Evolutionary conservation across 2,329 filamentous ascomycete genomes (phyloP), one percentile per base, ranked within the genome.

Genomic region (Diaporthe eres): DNA sequence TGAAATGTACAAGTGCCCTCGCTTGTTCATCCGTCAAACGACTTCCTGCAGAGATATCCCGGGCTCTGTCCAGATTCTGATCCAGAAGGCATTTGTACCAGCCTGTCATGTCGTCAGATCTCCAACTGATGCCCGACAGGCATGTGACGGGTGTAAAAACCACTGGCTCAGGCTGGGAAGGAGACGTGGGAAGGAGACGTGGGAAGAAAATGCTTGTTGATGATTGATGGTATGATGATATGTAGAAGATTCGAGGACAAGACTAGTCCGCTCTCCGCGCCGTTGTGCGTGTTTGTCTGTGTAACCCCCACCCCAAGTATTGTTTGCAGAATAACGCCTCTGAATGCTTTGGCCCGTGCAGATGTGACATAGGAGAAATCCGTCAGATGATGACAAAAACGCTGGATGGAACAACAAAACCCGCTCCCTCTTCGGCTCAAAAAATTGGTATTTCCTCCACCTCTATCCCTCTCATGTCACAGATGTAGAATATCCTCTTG

Each of bases 341-440:
- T 65, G 17, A 74, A 76, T 76, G 75, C 75, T 76, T 71, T 67
- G 57, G 65, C 67, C 63, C 57, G 34, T 58, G 57, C 49, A 39
- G 42, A 47, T 53, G 44, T 65, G 67, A 75, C 75, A 76, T 67
- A 76, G 55, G 57, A 71, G 13, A 76, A 53, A 25, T 71, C 61
- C 61, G 53, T 75, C 65, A 70, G 74, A 72, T 72, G 74, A 72
- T 75, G 67, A 49, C 61, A 34, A 37, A 51, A 55, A 28, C 37
- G 51, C 55, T 55, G 17, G 53, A 44, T 44, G 47, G 37, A 67
- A 65, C 6, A 49, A 49, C 44, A 49, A 65, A 61, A 51, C 71
- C 71, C 42, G 55, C 53, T 61, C 37, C 57, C 55, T 67, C 71
- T 5, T 53, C 19, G 28, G 34, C 47, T 67, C 47, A 57, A 44